Evolutionary conservation across 495 filamentous ascomycete species (phyloP).

Genomic region (Amphirosellinia nigrospora): DNA sequence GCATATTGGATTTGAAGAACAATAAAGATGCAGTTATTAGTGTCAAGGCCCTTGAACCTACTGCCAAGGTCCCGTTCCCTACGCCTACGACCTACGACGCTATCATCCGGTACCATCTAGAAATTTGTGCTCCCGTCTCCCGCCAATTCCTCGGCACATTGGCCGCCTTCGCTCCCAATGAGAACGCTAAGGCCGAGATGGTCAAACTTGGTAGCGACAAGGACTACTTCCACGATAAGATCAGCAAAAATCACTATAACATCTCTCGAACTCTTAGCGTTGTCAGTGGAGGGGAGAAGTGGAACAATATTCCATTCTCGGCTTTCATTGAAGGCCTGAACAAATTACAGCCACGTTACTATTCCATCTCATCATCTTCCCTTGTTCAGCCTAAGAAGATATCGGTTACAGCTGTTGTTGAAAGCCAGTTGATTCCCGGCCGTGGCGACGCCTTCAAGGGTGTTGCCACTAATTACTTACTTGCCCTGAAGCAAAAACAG

Average conservation of each 20-base stretch:
- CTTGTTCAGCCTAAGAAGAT: slow-evolving; percentile 92
- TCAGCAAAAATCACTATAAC: slow-evolving; percentile 83
- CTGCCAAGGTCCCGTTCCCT: slow-evolving; percentile 96
- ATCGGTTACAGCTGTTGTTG: slow-evolving; percentile 94
- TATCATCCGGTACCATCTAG: slow-evolving; percentile 93
- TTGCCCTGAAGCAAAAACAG: slow-evolving; percentile 97
- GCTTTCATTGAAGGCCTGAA: slow-evolving; percentile 91
- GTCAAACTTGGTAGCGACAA: slow-evolving; percentile 88
- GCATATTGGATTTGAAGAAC: slow-evolving; percentile 72
- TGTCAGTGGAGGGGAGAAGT: slow-evolving; percentile 71
- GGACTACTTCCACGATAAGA: slow-evolving; percentile 92
- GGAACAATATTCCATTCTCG: slow-evolving; percentile 88
- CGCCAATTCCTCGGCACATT: slow-evolving; percentile 92
- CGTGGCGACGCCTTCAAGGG: slow-evolving; percentile 84
- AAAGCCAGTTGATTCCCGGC: slow-evolving; percentile 77
- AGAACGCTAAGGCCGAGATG: slow-evolving; percentile 83
- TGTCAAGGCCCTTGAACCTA: slow-evolving; percentile 92
- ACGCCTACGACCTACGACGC: slow-evolving; percentile 97
- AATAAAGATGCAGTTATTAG: slow-evolving; percentile 86
- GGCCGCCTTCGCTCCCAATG: slow-evolving; percentile 88
- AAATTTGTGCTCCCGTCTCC: slow-evolving; percentile 93
- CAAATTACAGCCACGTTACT: slow-evolving; percentile 97
- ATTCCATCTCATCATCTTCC: slow-evolving; percentile 98
- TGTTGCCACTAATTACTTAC: slow-evolving; percentile 95
- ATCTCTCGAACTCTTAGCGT: slow-evolving; percentile 86